Percentiles rank a stretch among this genome's conserved stretches.
Conservation (phyloP, 371 early-diverging fungal species). For the Mortierella sp. region DNA sequence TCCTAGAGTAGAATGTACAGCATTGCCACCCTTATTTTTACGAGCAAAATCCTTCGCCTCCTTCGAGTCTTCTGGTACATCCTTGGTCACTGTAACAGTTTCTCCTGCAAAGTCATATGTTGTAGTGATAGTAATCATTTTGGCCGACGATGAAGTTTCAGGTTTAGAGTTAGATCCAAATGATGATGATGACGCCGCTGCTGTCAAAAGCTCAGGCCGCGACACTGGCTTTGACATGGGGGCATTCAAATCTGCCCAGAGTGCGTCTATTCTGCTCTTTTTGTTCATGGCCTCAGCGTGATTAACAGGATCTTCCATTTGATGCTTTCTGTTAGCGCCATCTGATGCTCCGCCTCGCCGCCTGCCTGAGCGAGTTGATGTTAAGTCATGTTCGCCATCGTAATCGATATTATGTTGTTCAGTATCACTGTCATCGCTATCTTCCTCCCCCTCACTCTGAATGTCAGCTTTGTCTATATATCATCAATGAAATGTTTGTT, state of each 20-base stretch:
- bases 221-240: slow-evolving; percentile 25
- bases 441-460: slow-evolving; percentile 37
- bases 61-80: slow-evolving; percentile 57
- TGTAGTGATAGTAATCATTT: slow-evolving; percentile 57
- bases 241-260: slow-evolving; percentile 62
- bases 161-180: neutral
- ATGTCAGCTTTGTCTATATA: slow-evolving; percentile 29
- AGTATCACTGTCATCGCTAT: slow-evolving; percentile 35
- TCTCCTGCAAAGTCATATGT: slow-evolving; percentile 61
- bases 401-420: slow-evolving; percentile 4
- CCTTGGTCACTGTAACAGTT: slow-evolving; percentile 55
- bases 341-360: slow-evolving; percentile 14
- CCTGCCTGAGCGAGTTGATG: slow-evolving; percentile 46
- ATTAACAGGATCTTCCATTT: slow-evolving; percentile 6
- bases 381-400: neutral
- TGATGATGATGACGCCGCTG: neutral
- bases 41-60: slow-evolving; percentile 44
- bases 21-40: slow-evolving; percentile 13
- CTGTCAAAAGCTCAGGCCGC: slow-evolving; percentile 16
- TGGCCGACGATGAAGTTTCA: slow-evolving; percentile 12
- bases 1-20: neutral
- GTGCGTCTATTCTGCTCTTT: slow-evolving; percentile 59
- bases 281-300: slow-evolving; percentile 27
- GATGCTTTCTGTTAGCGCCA: slow-evolving; percentile 7
- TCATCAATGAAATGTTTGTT: too few species aligned